A percentile compares a stretch with the other conserved stretches of the same genome.
Evolutionary conservation across 1,284 basidiomycete species (phyloP).

Genomic region (Meira miltonrushii): DNA sequence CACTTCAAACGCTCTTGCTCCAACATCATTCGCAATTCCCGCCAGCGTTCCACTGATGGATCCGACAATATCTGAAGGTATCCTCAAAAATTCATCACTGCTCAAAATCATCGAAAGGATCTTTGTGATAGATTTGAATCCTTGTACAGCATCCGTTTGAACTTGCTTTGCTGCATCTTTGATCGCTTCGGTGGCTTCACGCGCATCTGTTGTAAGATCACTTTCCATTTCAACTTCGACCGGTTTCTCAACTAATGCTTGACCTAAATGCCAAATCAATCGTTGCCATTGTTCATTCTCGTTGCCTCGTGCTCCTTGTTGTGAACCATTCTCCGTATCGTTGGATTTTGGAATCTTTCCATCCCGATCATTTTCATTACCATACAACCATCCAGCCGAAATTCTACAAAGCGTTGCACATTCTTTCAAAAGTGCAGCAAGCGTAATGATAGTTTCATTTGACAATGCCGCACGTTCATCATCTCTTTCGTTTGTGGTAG

Average conservation of each 20-base stretch:
- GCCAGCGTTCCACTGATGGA: slow-evolving; percentile 1
- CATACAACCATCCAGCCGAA: slow-evolving; percentile 9
- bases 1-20: background rate
- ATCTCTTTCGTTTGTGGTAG: background rate
- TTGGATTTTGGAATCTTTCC: background rate
- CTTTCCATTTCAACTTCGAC: slow-evolving; percentile 7
- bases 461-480: background rate
- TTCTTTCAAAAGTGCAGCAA: slow-evolving; percentile 6
- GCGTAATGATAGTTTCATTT: background rate
- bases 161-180: slow-evolving; percentile 10
- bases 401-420: background rate
- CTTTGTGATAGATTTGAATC: background rate
- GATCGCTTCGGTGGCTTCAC: background rate
- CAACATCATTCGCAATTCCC: background rate
- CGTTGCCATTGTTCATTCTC: slow-evolving; percentile 10
- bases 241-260: background rate
- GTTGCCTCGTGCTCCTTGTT: slow-evolving; percentile 6
- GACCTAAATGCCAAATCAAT: slow-evolving; percentile 5
- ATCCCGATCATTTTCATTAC: background rate
- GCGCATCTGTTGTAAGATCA: slow-evolving; percentile 1
- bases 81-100: slow-evolving; percentile 6
- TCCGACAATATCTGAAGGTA: slow-evolving; percentile 1
- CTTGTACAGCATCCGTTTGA: background rate
- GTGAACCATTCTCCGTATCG: background rate
- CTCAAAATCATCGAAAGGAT: slow-evolving; percentile 6